Percentiles rank a stretch among this genome's conserved stretches.
Evolutionary conservation across 805 yeast genomes (phyloP).

Genomic region (Saturnispora ahearnii): DNA sequence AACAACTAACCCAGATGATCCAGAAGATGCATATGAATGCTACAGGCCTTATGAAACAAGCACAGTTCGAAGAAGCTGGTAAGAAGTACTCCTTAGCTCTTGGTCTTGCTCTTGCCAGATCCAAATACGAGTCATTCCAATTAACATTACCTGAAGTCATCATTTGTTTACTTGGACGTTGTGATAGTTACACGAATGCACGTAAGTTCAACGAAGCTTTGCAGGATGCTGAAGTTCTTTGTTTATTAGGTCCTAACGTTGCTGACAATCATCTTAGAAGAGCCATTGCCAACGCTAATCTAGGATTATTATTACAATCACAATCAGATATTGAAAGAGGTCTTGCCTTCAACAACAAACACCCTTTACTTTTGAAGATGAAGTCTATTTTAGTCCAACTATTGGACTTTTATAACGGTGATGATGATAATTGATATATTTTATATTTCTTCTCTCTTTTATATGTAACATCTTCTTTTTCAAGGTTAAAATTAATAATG

Average conservation of each 20-base stretch:
- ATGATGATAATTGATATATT: constrained; percentile 16
- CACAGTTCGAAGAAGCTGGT: constrained; percentile 49
- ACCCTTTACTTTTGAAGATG: constrained; percentile 41
- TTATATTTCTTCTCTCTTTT: background rate
- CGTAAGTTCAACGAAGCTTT: constrained; percentile 49
- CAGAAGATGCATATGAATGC: constrained; percentile 61
- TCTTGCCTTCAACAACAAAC: constrained; percentile 48
- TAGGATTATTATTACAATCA: constrained; percentile 56
- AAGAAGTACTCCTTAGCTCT: constrained; percentile 58
- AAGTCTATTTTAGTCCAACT: constrained; percentile 37
- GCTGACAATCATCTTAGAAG: constrained; percentile 69
- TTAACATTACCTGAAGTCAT: constrained; percentile 61
- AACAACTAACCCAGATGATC: constrained; percentile 47
- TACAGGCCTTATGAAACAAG: constrained; percentile 44
- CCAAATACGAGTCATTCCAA: constrained; percentile 67
- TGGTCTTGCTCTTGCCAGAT: constrained; percentile 58
- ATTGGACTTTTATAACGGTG: constrained; percentile 54
- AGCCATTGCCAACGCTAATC: constrained; percentile 52
- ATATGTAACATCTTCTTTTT: background rate
- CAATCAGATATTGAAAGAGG: constrained; percentile 67
- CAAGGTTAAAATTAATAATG: background rate
- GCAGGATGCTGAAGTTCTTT: constrained; percentile 60
- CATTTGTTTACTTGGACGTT: constrained; percentile 57
- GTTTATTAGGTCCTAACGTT: constrained; percentile 46
- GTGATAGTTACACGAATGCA: constrained; percentile 56